Evolutionary conservation across 148 eudicot genomes (phyloP), one percentile per base, ranked within the genome.

Genomic region (Nepenthes gracilis): DNA sequence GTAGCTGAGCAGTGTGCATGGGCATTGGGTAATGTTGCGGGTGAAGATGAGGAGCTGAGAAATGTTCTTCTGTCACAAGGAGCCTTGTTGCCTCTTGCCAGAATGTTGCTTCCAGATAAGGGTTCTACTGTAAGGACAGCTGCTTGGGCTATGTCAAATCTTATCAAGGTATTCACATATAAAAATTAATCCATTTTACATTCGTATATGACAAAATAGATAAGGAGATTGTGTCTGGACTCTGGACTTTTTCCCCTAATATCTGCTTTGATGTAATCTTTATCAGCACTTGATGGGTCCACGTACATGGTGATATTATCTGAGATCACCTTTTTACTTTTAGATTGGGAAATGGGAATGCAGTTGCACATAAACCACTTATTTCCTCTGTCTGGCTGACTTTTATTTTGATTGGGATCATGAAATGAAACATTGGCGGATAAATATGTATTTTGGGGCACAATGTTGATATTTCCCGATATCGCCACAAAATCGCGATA

Each of bases 1-100:
- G 95, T 93, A 63, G 92, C 95, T 37, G 99, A 93, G 84, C 99
- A 93, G 69, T 93, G 99, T 76, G 95, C 96, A 62, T 93, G 99
- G 99, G 99, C 99, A 40, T 61, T 93, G 72, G 99, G 99, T 76
- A 93, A 93, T 81, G 99, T 93, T 72, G 95, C 96, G 36, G 99
- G 95, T 67, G 99, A 93, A 86, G 96, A 85, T 64, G 88, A 89
- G 69, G 96, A 93, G 60, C 76, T 93, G 64, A 82, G 99, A 78
- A 78, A 77, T 75, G 65, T 84, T 80, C 75, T 93, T 65, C 72
- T 89, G 55, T 83, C 86, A 1, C 96, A 93, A 73, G 99, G 99
- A 67, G 99, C 95, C 59, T 84, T 88, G 58, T 75, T 64, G 59
- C 89, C 96, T 75, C 87, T 93, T 70, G 89, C 90, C 69, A 86